Percentiles rank a stretch among this genome's conserved stretches.
Evolutionary conservation across 2,329 filamentous ascomycete genomes (phyloP).

Genomic region (Arthrinium phaeospermum): DNA sequence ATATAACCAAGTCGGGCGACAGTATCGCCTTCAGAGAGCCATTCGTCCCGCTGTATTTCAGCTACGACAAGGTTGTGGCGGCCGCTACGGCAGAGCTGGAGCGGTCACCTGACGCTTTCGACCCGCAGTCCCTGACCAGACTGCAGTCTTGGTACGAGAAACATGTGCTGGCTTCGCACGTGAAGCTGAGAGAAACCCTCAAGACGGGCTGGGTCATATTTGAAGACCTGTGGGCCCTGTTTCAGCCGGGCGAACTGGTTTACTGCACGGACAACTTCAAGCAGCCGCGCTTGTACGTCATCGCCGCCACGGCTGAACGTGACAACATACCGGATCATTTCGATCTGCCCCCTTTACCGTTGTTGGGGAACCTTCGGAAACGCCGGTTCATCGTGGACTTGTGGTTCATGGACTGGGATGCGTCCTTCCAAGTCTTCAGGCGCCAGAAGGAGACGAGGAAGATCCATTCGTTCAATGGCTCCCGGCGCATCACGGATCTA

Average conservation of each 20-base stretch:
- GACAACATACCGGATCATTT: neutral
- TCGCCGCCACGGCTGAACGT: neutral
- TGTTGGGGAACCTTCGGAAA: neutral
- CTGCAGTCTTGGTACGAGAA: neutral
- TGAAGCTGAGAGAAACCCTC: neutral
- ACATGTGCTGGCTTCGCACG: neutral
- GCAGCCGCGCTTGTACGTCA: neutral
- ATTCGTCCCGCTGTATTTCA: neutral
- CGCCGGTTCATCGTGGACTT: neutral
- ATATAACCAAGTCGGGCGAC: neutral
- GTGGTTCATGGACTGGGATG: neutral
- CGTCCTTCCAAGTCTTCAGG: neutral
- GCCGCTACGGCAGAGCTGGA: neutral
- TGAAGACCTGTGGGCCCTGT: neutral
- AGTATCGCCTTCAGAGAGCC: neutral
- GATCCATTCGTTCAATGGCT: neutral
- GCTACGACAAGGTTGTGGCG: neutral
- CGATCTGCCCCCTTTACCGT: neutral
- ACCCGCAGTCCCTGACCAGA: neutral
- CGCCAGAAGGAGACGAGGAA: neutral
- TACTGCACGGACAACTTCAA: neutral
- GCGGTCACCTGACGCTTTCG: neutral
- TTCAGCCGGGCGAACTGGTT: neutral
- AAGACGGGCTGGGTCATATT: neutral
- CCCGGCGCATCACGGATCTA: neutral